Base-by-base conservation (phyloP, 148 eudicot species). In the Euryodendron excelsum region DNA sequence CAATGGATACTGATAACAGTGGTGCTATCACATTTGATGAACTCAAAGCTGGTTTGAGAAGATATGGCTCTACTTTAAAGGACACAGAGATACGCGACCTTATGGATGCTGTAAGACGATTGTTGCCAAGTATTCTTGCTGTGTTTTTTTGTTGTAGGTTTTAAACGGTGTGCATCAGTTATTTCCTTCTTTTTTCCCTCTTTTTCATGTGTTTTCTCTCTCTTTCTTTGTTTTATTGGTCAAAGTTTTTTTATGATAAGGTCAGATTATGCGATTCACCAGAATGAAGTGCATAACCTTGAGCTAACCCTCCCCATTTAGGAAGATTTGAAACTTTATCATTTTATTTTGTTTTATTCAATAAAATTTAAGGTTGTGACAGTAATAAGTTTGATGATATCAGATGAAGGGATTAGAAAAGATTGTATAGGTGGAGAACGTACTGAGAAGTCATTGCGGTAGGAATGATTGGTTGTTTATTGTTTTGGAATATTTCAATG, bases 1-100 rank as follows among this genome's bases (percentile, higher is more conserved):
- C 98, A 77, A 96, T 96, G 97, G 99, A 96, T 76, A 96, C 99
- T 60, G 99, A 96, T 79, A 93, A 90, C 76, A 93, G 97, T 81
- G 99, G 99, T 79, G 92, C 98, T 79, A 96, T 96, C 77, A 93
- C 99, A 77, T 96, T 91, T 65, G 98, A 96, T 79, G 99, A 93
- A 83, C 98, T 96, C 58, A 93, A 93, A 89, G 99, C 90, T 77
- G 99, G 99, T 77, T 90, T 96, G 56, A 86, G 89, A 77, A 93
- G 90, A 92, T 93, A 91, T 30, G 99, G 99, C 59, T 96, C 99
- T 72, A 96, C 93, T 73, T 88, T 96, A 28, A 93, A 96, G 89
- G 99, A 96, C 85, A 91, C 85, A 27, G 97, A 96, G 90, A 96
- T 96, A 78, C 99, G 97, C 20, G 93, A 88, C 82, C 93, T 96